Evolutionary conservation across 2,329 filamentous ascomycete species (phyloP).

Genomic region (Penicillium digitatum): DNA sequence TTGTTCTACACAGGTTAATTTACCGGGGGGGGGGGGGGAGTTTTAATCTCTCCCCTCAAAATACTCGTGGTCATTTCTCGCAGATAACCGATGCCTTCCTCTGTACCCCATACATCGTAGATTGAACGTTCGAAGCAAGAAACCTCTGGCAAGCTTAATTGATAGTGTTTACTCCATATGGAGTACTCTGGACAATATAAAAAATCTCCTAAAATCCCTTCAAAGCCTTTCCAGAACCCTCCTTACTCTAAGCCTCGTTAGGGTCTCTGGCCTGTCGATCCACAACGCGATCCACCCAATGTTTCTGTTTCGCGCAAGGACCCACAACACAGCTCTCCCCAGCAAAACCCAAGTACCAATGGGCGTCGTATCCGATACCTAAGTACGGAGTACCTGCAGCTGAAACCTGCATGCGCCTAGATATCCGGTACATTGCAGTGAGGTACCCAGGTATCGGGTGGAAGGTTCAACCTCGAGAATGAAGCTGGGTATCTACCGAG

Average conservation of each 20-base stretch:
- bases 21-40: too few relatives aligned
- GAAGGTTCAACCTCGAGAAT: neutral
- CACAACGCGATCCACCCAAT: conserved; percentile 17
- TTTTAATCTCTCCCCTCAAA: neutral
- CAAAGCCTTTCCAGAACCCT: neutral
- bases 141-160: neutral
- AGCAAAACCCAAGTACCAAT: conserved; percentile 10
- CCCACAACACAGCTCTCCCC: conserved; percentile 19
- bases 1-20: neutral
- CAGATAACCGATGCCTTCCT: neutral
- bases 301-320: conserved; percentile 29
- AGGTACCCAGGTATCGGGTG: neutral
- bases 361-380: conserved; percentile 14
- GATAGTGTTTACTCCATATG: neutral
- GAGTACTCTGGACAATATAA: neutral
- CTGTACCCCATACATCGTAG: neutral
- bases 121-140: neutral
- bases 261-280: conserved; percentile 17
- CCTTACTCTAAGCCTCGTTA: conserved; percentile 6
- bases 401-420: neutral
- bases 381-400: neutral
- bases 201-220: neutral
- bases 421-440: conserved; percentile 2
- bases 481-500: neutral
- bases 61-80: too few relatives aligned